Percentiles rank a stretch among this genome's conserved stretches.
These are phyloP conservation scores for Malus domestica DNA, from an alignment of 306 rosid genomes.

Conservation along the genomic window ASM211411v1 NC_041803.1:53550501-53551000, in stretches of 20 bases:
- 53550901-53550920: background rate
- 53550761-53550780: too few species aligned
- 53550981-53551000: constrained; percentile 56
- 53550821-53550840: background rate
- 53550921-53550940: background rate
- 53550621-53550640: background rate
- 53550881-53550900: background rate
- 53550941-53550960: background rate
- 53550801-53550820: background rate
- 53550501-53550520: background rate
- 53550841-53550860: background rate
- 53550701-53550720: background rate
- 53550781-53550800: background rate
- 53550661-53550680: background rate
- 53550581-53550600: background rate
- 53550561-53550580: background rate
- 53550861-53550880: background rate
- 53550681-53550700: background rate
- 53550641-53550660: background rate
- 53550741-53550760: too few species aligned
- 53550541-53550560: background rate
- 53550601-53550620: background rate
- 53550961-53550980: background rate
- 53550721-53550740: background rate
- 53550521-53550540: background rate